phyloP scores from a whole-genome alignment of 139 green algal genomes.

The Gonium pectorale region DNA sequence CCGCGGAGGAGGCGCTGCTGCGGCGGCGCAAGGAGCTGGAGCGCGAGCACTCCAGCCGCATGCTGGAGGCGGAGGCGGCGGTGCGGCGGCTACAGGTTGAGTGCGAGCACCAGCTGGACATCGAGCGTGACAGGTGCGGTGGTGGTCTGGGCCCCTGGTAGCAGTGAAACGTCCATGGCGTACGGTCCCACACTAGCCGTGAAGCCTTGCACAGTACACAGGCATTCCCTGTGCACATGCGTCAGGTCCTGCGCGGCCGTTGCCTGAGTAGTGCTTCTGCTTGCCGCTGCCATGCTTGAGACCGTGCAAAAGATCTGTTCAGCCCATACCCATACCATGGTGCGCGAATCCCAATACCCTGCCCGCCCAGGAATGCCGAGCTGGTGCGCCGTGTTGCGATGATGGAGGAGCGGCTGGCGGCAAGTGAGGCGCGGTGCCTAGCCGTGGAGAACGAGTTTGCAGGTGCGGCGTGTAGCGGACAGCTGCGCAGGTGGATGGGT shows the following conservation, averaged over 20 bases:
- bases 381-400: constrained; percentile 55
- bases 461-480: neutral
- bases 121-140: constrained; percentile 61
- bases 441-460: constrained; percentile 63
- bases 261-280: no score
- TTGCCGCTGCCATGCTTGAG: no score
- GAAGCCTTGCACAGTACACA: no score
- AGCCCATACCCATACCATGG: no score
- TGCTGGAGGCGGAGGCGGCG: constrained; percentile 73
- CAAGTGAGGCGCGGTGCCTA: constrained; percentile 56
- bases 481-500: no score
- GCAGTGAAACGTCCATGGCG: no score
- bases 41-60: constrained; percentile 62
- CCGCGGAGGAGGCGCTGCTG: constrained; percentile 59
- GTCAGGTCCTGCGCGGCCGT: no score
- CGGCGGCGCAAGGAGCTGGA: constrained; percentile 68
- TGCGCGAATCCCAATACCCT: neutral
- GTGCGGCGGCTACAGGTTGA: constrained; percentile 76
- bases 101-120: constrained; percentile 80
- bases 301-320: no score
- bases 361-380: constrained; percentile 49
- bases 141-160: neutral
- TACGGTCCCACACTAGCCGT: no score
- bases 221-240: no score
- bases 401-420: constrained; percentile 59